These are phyloP conservation scores for Aspergillus campestris DNA, from an alignment of 495 filamentous ascomycete species.

Conservation along the genomic window DNA sequence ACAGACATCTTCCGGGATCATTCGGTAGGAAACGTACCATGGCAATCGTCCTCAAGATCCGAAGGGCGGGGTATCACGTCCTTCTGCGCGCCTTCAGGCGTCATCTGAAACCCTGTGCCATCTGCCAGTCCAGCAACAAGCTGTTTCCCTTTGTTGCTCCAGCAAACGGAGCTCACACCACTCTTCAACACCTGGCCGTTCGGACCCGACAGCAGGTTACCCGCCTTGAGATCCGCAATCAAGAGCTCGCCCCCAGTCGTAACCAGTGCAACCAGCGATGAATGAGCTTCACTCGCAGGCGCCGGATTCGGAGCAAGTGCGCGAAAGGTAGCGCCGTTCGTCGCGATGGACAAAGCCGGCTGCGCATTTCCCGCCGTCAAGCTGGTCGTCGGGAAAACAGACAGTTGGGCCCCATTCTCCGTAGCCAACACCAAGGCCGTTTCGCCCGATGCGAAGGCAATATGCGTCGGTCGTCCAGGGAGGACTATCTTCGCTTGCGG, in stretches of 20 bases:
- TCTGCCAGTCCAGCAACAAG: slow-evolving; percentile 80
- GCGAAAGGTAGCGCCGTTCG: slow-evolving; percentile 65
- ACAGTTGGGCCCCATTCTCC: slow-evolving; percentile 72
- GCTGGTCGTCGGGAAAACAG: slow-evolving; percentile 65
- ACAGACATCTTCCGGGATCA: neutral
- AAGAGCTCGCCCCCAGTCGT: slow-evolving; percentile 71
- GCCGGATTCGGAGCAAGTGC: slow-evolving; percentile 75
- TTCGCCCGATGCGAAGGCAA: slow-evolving; percentile 83
- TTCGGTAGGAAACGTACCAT: slow-evolving; percentile 41
- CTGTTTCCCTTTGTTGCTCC: slow-evolving; percentile 91
- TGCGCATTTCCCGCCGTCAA: slow-evolving; percentile 59
- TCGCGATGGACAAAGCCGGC: slow-evolving; percentile 62
- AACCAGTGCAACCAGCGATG: slow-evolving; percentile 62
- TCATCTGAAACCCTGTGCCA: slow-evolving; percentile 76
- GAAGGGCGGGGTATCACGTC: slow-evolving; percentile 72
- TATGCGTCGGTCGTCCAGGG: slow-evolving; percentile 71
- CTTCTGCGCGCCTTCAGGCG: slow-evolving; percentile 65
- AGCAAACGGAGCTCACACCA: slow-evolving; percentile 76
- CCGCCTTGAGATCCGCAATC: slow-evolving; percentile 70
- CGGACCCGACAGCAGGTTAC: slow-evolving; percentile 47
- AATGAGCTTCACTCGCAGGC: slow-evolving; percentile 35
- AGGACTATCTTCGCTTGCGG: slow-evolving; percentile 66
- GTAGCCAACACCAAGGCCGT: slow-evolving; percentile 74
- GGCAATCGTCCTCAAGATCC: slow-evolving; percentile 52
- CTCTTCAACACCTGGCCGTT: slow-evolving; percentile 60